Conservation (phyloP, 192 early-diverging fungal species). For the Entomortierella parvispora region DNA sequence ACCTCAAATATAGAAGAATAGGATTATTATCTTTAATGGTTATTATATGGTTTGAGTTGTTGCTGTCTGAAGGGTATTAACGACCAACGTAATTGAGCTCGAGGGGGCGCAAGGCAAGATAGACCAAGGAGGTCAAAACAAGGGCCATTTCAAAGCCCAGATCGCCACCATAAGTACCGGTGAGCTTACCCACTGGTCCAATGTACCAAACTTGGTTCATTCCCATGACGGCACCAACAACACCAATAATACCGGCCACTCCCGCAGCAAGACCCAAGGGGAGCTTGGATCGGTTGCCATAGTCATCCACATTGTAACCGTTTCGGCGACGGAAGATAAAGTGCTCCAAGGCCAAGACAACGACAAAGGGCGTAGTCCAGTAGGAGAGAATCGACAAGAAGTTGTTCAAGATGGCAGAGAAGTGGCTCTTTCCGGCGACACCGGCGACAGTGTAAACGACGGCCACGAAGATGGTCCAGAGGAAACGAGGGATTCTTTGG, state of each 20-base stretch:
- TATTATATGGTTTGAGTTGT: no score
- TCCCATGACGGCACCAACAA: constrained; percentile 40
- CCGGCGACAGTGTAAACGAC: constrained; percentile 36
- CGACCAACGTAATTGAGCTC: constrained; percentile 32
- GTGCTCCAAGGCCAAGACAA: constrained; percentile 22
- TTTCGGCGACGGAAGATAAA: constrained; percentile 24
- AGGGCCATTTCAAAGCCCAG: constrained; percentile 43
- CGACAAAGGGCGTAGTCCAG: constrained; percentile 34
- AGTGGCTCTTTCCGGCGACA: constrained; percentile 16
- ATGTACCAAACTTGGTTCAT: constrained; percentile 38
- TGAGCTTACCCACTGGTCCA: constrained; percentile 40
- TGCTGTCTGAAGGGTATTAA: no score
- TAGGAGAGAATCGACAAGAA: constrained; percentile 39
- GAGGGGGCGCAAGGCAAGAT: constrained; percentile 22
- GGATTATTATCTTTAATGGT: no score
- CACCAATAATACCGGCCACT: constrained; percentile 25
- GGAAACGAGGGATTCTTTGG: constrained; percentile 35
- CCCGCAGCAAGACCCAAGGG: constrained; percentile 26
- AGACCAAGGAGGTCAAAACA: constrained; percentile 23
- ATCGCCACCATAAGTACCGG: constrained; percentile 44
- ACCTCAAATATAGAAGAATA: no score
- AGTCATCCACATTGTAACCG: constrained; percentile 31
- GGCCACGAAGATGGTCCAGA: constrained; percentile 32
- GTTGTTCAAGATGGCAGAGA: constrained; percentile 26
- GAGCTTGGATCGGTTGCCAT: constrained; percentile 16